Evolutionary conservation across 768 basidiomycete species (phyloP), one percentile per base, ranked within the genome.

Genomic region (Xerocomus spinulosus): DNA sequence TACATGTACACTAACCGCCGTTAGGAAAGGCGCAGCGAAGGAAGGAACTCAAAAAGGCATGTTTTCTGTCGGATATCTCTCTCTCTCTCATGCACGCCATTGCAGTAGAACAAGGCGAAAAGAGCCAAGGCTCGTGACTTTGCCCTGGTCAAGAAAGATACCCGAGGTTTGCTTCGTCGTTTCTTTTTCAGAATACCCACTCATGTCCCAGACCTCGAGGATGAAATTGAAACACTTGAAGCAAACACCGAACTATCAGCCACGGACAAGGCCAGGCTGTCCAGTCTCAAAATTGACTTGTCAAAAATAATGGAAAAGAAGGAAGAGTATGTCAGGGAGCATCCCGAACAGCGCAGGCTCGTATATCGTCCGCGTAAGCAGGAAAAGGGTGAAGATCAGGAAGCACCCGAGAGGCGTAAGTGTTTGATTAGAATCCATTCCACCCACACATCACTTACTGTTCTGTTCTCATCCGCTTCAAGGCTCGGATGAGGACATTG

Each of bases 141-240:
- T 63, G 76, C 88, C n/a, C 75, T 91, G 25, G 87, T 96, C 34
- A 98, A 97, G 76, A 92, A 92, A 68, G 93, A 97, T 60, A 96
- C 93, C 3, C 71, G 76, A 66, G 90, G 93, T 85, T 56, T 42
- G 73, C 56, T 13, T 1, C 12, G 4, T 41, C 23, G 23, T 21
- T 44, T 24, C 29, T 42, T 40, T 26, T 28, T 17, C 17, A 30
- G 32, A 8, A 37, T 9, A 6, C 37, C 26, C 42, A 20, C 30
- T 61, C 42, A 55, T 51, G 33, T 55, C 41, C 9, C 53, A 94
- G 92, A 89, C 24, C 73, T 94, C 54, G 87, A 93, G 64, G 81
- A 81, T 55, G 89, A 90, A 57, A 85, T 97, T 46, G 73, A 73
- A 60, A 79, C 77, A 49, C 76, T 89, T 17, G 84, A 84, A 54